Evolutionary conservation across 2,329 filamentous ascomycete species (phyloP).

Genomic region (Chaetomiaceae sp.): DNA sequence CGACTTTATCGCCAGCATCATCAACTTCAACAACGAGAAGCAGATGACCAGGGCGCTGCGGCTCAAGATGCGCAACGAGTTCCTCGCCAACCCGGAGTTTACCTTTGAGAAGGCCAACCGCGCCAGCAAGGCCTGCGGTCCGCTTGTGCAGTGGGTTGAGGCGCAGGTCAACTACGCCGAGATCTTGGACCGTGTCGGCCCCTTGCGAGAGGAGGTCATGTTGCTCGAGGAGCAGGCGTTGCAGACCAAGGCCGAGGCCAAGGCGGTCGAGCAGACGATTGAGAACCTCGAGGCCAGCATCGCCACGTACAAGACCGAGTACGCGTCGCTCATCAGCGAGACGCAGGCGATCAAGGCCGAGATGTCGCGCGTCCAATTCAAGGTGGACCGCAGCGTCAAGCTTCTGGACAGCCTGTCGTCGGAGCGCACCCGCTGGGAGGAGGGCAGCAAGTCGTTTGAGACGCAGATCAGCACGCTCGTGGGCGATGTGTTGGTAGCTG

Average conservation of each 20-base stretch:
- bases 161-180: conserved; percentile 98
- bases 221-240: conserved; percentile 83
- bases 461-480: conserved; percentile 96
- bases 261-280: conserved; percentile 86
- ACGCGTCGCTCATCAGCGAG: conserved; percentile 91
- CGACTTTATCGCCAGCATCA: conserved; percentile 96
- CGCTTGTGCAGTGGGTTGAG: conserved; percentile 92
- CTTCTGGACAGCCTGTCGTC: conserved; percentile 92
- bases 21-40: conserved; percentile 92
- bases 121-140: conserved; percentile 93
- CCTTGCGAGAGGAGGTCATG: conserved; percentile 82
- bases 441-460: conserved; percentile 95
- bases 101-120: conserved; percentile 95
- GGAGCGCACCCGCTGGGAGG: conserved; percentile 90
- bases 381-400: conserved; percentile 93
- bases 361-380: conserved; percentile 94
- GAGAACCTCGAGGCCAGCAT: conserved; percentile 82
- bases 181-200: conserved; percentile 89
- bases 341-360: conserved; percentile 96
- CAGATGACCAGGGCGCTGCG: conserved; percentile 85
- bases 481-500: conserved; percentile 91
- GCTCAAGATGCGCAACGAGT: conserved; percentile 87
- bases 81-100: conserved; percentile 88
- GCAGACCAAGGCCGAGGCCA: conserved; percentile 88
- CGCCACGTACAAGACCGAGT: conserved; percentile 91